Evolutionary conservation across 768 basidiomycete species (phyloP).

Genomic region (Lentinula guzmanii): DNA sequence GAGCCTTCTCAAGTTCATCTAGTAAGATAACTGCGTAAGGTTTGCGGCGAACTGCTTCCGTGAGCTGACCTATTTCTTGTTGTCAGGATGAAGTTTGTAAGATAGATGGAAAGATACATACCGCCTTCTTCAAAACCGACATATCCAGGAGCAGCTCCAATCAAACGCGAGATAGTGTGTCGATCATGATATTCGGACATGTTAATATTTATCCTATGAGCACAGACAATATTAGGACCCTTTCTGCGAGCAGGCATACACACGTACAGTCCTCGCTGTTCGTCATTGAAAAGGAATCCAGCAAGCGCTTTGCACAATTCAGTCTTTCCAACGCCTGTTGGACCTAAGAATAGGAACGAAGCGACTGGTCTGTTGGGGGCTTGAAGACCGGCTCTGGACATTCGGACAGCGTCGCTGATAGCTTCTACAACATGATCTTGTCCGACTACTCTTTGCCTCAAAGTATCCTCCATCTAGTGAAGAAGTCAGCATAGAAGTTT

Average conservation of each 20-base stretch:
- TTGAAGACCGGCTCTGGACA: constrained; percentile 87
- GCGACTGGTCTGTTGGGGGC: constrained; percentile 87
- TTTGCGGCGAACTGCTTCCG: constrained; percentile 86
- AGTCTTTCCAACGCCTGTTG: constrained; percentile 89
- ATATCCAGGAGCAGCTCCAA: constrained; percentile 91
- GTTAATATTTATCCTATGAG: constrained; percentile 75
- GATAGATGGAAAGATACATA: not conserved
- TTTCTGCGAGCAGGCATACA: not conserved
- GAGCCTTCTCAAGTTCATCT: constrained; percentile 91
- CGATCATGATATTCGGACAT: constrained; percentile 97
- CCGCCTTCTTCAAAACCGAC: constrained; percentile 87
- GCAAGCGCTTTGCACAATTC: constrained; percentile 88
- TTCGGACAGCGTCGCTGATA: constrained; percentile 85
- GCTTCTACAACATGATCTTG: constrained; percentile 86
- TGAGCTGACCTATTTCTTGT: constrained; percentile 52
- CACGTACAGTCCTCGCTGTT: constrained; percentile 74
- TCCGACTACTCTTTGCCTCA: constrained; percentile 75
- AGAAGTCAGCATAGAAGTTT: not conserved
- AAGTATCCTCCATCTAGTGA: constrained; percentile 77
- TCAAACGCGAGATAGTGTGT: constrained; percentile 84
- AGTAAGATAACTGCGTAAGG: constrained; percentile 85
- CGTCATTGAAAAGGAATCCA: constrained; percentile 84
- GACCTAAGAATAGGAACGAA: constrained; percentile 87
- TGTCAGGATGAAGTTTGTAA: not conserved
- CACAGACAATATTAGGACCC: not conserved